Percentiles rank a stretch among this genome's conserved stretches.
These are phyloP conservation scores for Iris pallida DNA, from an alignment of 116 monocot genomes.

Conservation along the genomic window DNA sequence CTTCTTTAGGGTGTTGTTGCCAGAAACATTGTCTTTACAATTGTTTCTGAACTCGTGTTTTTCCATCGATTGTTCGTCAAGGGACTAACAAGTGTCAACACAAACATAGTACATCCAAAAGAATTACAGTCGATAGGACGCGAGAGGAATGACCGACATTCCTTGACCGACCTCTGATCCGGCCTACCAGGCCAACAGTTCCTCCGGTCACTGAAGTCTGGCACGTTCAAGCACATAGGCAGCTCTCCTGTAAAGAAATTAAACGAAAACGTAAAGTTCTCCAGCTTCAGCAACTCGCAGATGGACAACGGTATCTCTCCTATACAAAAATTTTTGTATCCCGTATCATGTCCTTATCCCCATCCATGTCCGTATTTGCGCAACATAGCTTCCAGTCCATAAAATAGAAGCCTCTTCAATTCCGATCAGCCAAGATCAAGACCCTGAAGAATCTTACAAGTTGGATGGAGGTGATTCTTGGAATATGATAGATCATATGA, in stretches of 20 bases:
- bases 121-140: conserved; percentile 7
- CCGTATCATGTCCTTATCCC: too few species aligned
- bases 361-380: too few species aligned
- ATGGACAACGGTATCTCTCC: conserved; percentile 13
- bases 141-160: conserved; percentile 6
- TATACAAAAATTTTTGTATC: background rate
- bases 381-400: too few species aligned
- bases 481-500: too few species aligned
- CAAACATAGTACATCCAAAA: conserved; percentile 5
- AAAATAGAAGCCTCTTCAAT: too few species aligned
- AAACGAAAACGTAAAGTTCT: conserved; percentile 24
- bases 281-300: conserved; percentile 6
- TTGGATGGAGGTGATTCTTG: too few species aligned
- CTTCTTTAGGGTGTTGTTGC: too few species aligned
- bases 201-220: conserved; percentile 4
- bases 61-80: too few species aligned
- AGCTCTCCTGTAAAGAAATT: conserved; percentile 20
- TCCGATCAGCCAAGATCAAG: too few species aligned
- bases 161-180: conserved; percentile 1
- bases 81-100: background rate
- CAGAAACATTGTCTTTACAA: too few species aligned
- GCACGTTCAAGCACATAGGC: conserved; percentile 2
- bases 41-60: too few species aligned
- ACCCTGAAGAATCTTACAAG: too few species aligned
- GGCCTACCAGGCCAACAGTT: conserved; percentile 13